Evolutionary conservation across 352 stramenopile species (phyloP), one percentile per base, ranked within the genome.

Genomic region (Hyphochytrium catenoides): DNA sequence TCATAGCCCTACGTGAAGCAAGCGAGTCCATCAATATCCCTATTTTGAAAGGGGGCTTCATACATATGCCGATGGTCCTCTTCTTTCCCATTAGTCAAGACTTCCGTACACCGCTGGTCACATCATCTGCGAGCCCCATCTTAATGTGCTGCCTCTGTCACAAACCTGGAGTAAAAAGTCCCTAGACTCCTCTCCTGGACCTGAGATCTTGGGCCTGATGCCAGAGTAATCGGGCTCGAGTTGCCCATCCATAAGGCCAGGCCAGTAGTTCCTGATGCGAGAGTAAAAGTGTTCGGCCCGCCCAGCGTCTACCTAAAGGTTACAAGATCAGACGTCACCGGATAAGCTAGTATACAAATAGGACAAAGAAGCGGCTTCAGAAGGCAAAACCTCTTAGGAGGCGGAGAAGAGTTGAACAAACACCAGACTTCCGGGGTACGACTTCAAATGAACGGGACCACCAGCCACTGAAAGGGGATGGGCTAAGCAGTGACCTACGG

Each of bases 161-260:
- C n/a, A n/a, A n/a, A 73, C 69, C 44, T 48, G 49, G 34, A 96
- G 76, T 17, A 66, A 66, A 51, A 97, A 97, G 50, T 97, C 89
- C 3, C 67, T 47, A 28, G 58, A 53, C 4, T 62, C 48, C 3
- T 44, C 33, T 11, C 55, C 54, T 14, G 64, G 51, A 30, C 91
- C 58, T 7, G 47, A 38, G 25, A 96, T 64, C 50, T 96, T 96
- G 2, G 89, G 87, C 18, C 87, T 62, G 24, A 96, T 74, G n/a
- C 89, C 87, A 41, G 76, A 79, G 56, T 95, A 98, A 44, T 96
- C 89, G 0, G 74, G 60, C 4, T 69, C 31, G 17, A 97, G 54
- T 17, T 72, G 57, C 14, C 72, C 55, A 1, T 77, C 57, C 0
- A 48, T 41, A 6, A 93, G 56, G 11, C 48, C 43, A 1, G 84